Percentiles rank a stretch among this genome's conserved stretches.
Evolutionary conservation across 805 yeast species (phyloP).

Genomic region (Lipomyces orientalis): DNA sequence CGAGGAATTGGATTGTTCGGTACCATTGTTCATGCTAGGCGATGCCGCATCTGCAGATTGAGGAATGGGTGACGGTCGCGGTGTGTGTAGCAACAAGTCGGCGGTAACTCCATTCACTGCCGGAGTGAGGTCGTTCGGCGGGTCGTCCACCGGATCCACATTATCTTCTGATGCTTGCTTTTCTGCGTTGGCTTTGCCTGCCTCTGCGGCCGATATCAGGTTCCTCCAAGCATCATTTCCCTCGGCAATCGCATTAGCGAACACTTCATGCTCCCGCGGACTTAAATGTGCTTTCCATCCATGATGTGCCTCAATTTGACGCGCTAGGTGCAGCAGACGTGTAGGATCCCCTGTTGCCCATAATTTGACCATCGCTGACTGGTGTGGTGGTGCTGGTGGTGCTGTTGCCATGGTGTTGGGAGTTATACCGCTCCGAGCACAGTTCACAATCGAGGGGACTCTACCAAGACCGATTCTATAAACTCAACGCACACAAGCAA

Average conservation of each 20-base stretch:
- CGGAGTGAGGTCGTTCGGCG: not conserved
- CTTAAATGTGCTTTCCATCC: conserved; percentile 48
- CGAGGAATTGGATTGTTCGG: not conserved
- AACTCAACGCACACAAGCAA: conserved; percentile 2
- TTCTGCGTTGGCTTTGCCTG: not conserved
- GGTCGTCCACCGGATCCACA: not conserved
- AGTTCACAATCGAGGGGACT: conserved; percentile 1
- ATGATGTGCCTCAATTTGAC: conserved; percentile 36
- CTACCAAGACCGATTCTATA: conserved; percentile 10
- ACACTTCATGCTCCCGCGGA: conserved; percentile 48
- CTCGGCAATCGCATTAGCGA: conserved; percentile 42
- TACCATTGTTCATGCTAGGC: not conserved
- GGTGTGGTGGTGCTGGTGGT: not conserved
- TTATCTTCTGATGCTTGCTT: not conserved
- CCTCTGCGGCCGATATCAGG: conserved; percentile 38
- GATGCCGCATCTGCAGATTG: not conserved
- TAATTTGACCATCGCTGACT: conserved; percentile 20
- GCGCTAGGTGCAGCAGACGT: conserved; percentile 34
- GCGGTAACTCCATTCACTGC: not conserved
- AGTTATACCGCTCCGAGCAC: conserved; percentile 3
- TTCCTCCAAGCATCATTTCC: conserved; percentile 45
- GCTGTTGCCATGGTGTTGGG: conserved; percentile 4
- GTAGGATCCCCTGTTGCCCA: conserved; percentile 40
- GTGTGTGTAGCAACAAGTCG: conserved; percentile 15
- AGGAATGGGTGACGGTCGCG: conserved; percentile 19